Base-by-base conservation (phyloP, 73 alveolate genomes). In the Paramecium biaurelia region DNA sequence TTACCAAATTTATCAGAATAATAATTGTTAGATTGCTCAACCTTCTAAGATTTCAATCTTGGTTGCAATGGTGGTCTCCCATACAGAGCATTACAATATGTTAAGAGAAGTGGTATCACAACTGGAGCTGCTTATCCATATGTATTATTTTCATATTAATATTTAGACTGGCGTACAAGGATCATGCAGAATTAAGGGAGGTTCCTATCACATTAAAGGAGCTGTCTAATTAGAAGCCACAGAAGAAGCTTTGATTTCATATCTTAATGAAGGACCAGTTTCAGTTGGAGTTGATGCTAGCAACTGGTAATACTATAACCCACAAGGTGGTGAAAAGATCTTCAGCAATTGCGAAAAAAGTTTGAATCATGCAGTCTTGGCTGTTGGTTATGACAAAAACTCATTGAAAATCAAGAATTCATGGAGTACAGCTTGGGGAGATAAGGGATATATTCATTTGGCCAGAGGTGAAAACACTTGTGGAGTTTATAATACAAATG, bases 41-140 rank as follows among this genome's bases (percentile, higher is more conserved):
- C 82, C 45, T 85, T 49, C 85, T 92, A 67, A 23, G 96, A 97
- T 20, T 38, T 70, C 38, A 93, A 96, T 79, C 92, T 94, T 12
- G 98, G 98, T 24, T 95, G 98, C 96, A 85, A 63, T 86, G 98
- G 98, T 63, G 98, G 98, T 70, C 87, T 88, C 57, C 93, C 93
- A 92, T 92, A 68, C 57, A 49, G 92, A 56, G 98, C 97, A 21
- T 92, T 95, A 86, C 70, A 92, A 34, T 96, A 96, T 88, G 86
- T 85, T 34, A 35, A 58, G 70, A 95, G 92, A 47, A 85, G 95
- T 59, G 94, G 89, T 35, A 47, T 94, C 20, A 49, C 86, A 32
- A 34, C 92, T 18, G 94, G 86, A 37, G 68, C 45, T 20, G 92
- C 92, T 47, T 95, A 95, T 92, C 96, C 96, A 30, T 95, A 95